Evolutionary conservation across 2,329 filamentous ascomycete genomes (phyloP), one percentile per base, ranked within the genome.

Genomic region (Aspergillus novofumigatus): DNA sequence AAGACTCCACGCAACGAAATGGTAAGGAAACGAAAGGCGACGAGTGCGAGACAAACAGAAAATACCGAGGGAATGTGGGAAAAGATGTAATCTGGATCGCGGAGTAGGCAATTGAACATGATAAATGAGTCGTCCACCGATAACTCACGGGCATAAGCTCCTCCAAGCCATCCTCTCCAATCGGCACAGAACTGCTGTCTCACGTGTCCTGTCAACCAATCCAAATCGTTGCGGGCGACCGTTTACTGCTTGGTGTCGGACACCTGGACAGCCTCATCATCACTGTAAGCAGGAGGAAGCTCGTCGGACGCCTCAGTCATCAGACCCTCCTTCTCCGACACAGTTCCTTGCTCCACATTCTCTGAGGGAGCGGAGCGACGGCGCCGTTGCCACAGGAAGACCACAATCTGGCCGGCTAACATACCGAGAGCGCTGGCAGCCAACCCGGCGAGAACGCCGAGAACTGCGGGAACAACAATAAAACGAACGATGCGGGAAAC

Each of bases 381-480:
- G 62, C 71, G 74, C 56, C 72, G 73, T 51, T 72, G 68, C 77
- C 78, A 80, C 49, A 80, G 51, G 65, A 76, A 78, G 29, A 78
- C 69, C 45, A 79, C 70, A 29, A 72, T 63, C 65, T 79, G 77
- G 29, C 77, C 78, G 48, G 79, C 69, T n/a, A 80, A 64, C 75
- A 80, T 77, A 49, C 77, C 78, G 47, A 80, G 61, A 9, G 74
- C 75, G 58, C 74, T 77, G 28, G 78, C 77, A 47, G 73, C 69
- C 54, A 80, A 63, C 56, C 77, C 78, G 28, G 77, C 77, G 26
- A 78, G 65, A 32, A 80, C 69, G 45, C 78, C 78, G 5, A 79
- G 63, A n/a, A 78, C 62, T 29, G 76, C 75, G 3, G 78, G 78
- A 50, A 80, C 67, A 49, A 80, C 61, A 32, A 80, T 74, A 60